phyloP scores from a whole-genome alignment of 2,329 filamentous ascomycete species.

The Lasiodiplodia hormozganensis region DNA sequence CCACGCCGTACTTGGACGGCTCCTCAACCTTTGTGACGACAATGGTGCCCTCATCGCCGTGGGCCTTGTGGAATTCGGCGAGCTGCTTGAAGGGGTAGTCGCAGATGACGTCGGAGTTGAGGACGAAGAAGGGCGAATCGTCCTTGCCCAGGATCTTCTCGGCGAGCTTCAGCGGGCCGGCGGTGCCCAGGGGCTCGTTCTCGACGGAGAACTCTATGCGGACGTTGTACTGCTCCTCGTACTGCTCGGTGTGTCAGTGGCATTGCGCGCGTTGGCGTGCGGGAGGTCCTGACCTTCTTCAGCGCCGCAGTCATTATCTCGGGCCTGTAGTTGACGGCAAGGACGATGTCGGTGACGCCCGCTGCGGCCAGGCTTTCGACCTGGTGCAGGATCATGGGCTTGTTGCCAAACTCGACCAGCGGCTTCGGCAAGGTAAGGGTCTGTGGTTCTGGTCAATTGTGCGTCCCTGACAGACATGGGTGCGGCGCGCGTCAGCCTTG shows the following conservation, averaged over 20 bases:
- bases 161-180: constrained; percentile 92
- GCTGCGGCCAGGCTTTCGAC: constrained; percentile 92
- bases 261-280: neutral
- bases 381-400: constrained; percentile 99
- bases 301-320: constrained; percentile 97
- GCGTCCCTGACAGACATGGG: constrained; percentile 34
- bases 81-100: constrained; percentile 94
- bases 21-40: constrained; percentile 99
- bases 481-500: constrained; percentile 31
- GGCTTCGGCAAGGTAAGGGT: constrained; percentile 97
- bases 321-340: constrained; percentile 97
- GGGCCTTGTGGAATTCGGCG: constrained; percentile 87
- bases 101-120: constrained; percentile 98
- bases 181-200: constrained; percentile 91
- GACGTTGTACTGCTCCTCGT: constrained; percentile 90
- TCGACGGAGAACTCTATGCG: constrained; percentile 98
- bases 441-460: constrained; percentile 55
- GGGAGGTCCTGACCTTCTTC: constrained; percentile 70
- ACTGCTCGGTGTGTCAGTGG: constrained; percentile 55
- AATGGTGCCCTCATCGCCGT: constrained; percentile 96
- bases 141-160: constrained; percentile 93
- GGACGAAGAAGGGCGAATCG: constrained; percentile 93
- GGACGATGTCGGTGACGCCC: constrained; percentile 95
- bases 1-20: constrained; percentile 97
- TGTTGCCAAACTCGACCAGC: constrained; percentile 97